Evolutionary conservation across 106 monocot species (phyloP).

Genomic region (Narthecium ossifragum): DNA sequence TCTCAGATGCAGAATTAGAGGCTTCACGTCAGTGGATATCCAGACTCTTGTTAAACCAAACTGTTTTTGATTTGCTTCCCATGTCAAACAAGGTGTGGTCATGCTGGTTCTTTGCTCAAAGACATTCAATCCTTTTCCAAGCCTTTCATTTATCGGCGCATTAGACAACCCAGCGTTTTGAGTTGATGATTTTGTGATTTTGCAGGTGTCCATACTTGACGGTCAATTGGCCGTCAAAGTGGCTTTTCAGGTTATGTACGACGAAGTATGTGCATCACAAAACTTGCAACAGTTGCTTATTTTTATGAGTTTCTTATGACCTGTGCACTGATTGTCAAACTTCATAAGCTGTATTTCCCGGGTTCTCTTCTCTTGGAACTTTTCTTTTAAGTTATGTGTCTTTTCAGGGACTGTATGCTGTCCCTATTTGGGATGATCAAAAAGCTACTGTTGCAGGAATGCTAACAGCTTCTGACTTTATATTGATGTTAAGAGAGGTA

Average conservation of each 20-base stretch:
- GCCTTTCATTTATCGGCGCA: not conserved
- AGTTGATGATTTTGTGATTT: not conserved
- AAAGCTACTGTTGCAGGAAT: conserved; percentile 20
- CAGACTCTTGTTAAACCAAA: conserved; percentile 6
- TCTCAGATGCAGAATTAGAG: conserved; percentile 9
- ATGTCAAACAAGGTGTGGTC: conserved; percentile 24
- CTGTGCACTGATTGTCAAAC: not conserved
- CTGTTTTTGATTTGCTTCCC: conserved; percentile 21
- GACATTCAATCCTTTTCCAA: not conserved
- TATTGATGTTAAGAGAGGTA: conserved; percentile 32
- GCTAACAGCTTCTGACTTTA: conserved; percentile 43
- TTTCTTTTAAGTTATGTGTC: not conserved
- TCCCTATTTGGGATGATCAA: conserved; percentile 29
- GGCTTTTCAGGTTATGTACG: conserved; percentile 25
- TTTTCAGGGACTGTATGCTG: conserved; percentile 28
- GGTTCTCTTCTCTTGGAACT: not conserved
- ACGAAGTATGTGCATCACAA: conserved; percentile 13
- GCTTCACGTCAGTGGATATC: conserved; percentile 9
- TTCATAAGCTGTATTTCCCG: not conserved
- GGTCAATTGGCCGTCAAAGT: conserved; percentile 16
- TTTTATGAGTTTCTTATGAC: not conserved
- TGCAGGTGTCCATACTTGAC: conserved; percentile 17
- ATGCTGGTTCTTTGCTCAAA: not conserved
- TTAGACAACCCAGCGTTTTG: too few relatives aligned
- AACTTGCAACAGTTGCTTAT: too few relatives aligned